A percentile compares a stretch with the other conserved stretches of the same genome.
phyloP scores from a whole-genome alignment of 2,329 filamentous ascomycete species.

The Bipolaris zeicola region DNA sequence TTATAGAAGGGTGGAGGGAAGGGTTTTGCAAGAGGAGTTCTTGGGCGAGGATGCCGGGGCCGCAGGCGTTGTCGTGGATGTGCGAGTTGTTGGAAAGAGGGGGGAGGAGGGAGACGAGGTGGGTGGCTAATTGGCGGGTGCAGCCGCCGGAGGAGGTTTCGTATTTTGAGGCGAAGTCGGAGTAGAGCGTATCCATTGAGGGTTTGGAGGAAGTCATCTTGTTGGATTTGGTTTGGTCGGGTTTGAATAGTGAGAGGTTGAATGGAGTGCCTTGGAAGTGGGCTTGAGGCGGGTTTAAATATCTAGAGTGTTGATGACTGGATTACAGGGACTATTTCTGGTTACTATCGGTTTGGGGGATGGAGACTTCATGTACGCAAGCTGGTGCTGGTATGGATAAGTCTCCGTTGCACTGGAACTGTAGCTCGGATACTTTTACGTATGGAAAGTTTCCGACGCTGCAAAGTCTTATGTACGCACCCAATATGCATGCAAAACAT shows the following conservation, averaged over 20 bases:
- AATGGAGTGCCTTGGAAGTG: neutral
- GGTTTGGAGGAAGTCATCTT: slow-evolving; percentile 2
- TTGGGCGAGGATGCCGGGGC: slow-evolving; percentile 28
- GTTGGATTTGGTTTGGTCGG: too few species aligned
- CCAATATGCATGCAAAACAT: neutral
- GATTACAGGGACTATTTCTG: too few species aligned
- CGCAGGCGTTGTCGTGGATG: slow-evolving; percentile 37
- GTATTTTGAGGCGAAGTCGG: slow-evolving; percentile 12
- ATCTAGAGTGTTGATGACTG: too few species aligned
- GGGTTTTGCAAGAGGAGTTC: slow-evolving; percentile 18
- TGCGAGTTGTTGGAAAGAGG: slow-evolving; percentile 17
- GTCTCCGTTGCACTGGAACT: neutral
- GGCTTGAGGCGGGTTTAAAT: too few species aligned
- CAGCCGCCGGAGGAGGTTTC: slow-evolving; percentile 23
- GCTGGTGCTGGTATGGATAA: neutral
- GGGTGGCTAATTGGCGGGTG: slow-evolving; percentile 19
- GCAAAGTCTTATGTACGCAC: too few species aligned
- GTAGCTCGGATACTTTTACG: neutral
- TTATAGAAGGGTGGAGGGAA: slow-evolving; percentile 7
- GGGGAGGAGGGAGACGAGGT: slow-evolving; percentile 21
- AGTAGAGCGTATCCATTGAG: neutral
- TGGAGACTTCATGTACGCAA: too few species aligned
- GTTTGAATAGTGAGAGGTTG: neutral
- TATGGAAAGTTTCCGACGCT: neutral
- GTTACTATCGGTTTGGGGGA: too few species aligned